These are phyloP conservation scores for Cadophora sp. DNA, from an alignment of 2,329 filamentous ascomycete species.

Conservation along the genomic window DNA sequence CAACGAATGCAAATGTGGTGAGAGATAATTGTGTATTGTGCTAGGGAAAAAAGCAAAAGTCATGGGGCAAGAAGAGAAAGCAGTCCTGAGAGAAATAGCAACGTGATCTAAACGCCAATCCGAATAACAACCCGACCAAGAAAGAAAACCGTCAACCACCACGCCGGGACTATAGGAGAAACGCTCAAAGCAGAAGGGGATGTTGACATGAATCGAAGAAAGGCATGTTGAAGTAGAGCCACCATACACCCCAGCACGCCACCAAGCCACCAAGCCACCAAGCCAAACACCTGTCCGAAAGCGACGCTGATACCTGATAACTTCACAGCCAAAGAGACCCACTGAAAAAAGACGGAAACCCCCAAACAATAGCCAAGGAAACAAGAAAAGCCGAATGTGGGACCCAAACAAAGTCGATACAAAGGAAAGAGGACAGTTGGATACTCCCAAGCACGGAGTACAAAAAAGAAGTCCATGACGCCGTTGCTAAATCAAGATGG, in stretches of 20 bases:
- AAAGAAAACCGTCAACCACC: background rate
- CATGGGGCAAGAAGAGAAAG: constrained; percentile 9
- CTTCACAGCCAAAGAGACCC: no score
- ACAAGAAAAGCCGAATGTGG: no score
- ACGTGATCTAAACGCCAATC: constrained; percentile 2
- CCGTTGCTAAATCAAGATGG: background rate
- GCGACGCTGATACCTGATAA: no score
- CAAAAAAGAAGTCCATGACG: background rate
- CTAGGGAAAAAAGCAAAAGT: background rate
- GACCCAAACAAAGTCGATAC: background rate
- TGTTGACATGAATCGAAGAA: constrained; percentile 7
- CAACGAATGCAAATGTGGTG: background rate
- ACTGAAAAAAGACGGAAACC: no score
- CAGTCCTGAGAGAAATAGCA: background rate
- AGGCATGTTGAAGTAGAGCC: constrained; percentile 8
- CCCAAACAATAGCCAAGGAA: no score
- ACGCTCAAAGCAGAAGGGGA: constrained; percentile 11
- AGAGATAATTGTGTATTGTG: no score
- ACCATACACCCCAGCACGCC: background rate
- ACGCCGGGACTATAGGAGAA: background rate
- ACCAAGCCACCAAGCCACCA: no score
- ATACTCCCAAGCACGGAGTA: no score
- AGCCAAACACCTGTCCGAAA: no score
- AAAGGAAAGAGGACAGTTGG: background rate
- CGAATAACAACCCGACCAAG: background rate